Evolutionary conservation across 345 rosid genomes (phyloP).

Genomic region (Erucastrum elatum): DNA sequence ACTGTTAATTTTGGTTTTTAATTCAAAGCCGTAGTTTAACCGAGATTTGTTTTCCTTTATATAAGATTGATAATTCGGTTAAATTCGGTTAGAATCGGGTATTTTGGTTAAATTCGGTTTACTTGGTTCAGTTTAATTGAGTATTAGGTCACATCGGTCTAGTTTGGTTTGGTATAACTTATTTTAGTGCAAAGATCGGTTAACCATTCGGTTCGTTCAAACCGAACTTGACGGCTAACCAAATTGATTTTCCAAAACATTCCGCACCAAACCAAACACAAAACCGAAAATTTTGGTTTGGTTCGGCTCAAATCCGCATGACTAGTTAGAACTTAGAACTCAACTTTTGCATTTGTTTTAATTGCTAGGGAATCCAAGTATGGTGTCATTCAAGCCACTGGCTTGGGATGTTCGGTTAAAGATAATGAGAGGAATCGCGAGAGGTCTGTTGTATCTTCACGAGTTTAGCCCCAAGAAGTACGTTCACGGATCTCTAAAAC

Average conservation of each 20-base stretch:
- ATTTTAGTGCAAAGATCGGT: too few species aligned
- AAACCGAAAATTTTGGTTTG: background rate
- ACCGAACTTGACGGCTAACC: too few species aligned
- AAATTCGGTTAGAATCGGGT: background rate
- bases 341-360: background rate
- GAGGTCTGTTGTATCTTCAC: constrained; percentile 81
- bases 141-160: background rate
- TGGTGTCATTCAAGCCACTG: constrained; percentile 65
- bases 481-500: constrained; percentile 87
- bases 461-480: constrained; percentile 89
- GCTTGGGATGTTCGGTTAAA: constrained; percentile 73
- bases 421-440: constrained; percentile 71
- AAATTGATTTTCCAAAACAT: too few species aligned
- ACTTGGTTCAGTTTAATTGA: background rate
- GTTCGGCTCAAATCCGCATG: too few species aligned
- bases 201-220: too few species aligned
- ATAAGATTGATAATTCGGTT: background rate
- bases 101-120: background rate
- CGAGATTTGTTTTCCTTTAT: too few species aligned
- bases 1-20: background rate
- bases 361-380: constrained; percentile 62
- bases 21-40: too few species aligned
- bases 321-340: constrained; percentile 1
- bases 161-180: background rate
- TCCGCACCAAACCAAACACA: too few species aligned